A percentile compares a stretch with the other conserved stretches of the same genome.
phyloP scores from a whole-genome alignment of 2,329 filamentous ascomycete species.

The Penicillium sp. region DNA sequence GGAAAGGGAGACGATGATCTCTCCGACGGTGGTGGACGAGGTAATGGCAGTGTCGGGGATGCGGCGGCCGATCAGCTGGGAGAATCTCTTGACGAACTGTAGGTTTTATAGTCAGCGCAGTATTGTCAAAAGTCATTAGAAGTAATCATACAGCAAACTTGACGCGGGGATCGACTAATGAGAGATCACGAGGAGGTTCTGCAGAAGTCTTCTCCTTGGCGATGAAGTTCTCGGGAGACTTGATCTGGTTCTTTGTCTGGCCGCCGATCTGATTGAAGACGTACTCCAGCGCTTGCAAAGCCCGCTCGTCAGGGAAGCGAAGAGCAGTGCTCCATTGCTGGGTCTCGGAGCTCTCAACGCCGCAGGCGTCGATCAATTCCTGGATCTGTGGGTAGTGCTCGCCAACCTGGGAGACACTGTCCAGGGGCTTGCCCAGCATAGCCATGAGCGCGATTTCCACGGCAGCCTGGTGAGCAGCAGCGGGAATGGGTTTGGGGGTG shows the following conservation, averaged over 20 bases:
- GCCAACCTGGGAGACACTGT: slow-evolving; percentile 32
- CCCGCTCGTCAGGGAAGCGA: slow-evolving; percentile 30
- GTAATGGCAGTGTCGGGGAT: slow-evolving; percentile 67
- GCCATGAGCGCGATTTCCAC: slow-evolving; percentile 54
- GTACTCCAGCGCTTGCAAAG: slow-evolving; percentile 31
- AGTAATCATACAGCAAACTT: slow-evolving; percentile 67
- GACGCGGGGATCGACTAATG: slow-evolving; percentile 54
- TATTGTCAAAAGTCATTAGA: neutral
- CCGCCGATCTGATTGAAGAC: slow-evolving; percentile 35
- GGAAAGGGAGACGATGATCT: slow-evolving; percentile 44
- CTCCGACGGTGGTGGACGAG: slow-evolving; percentile 51
- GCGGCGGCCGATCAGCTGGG: slow-evolving; percentile 73
- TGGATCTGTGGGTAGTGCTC: slow-evolving; percentile 30
- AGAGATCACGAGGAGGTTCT: slow-evolving; percentile 33
- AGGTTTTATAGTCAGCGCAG: neutral
- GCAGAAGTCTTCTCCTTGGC: slow-evolving; percentile 24
- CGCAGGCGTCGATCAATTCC: slow-evolving; percentile 31
- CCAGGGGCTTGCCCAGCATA: slow-evolving; percentile 38
- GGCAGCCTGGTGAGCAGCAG: slow-evolving; percentile 52
- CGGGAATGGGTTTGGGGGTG: neutral
- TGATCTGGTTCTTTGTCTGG: slow-evolving; percentile 17
- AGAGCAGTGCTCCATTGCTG: slow-evolving; percentile 26
- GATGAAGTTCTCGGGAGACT: slow-evolving; percentile 15
- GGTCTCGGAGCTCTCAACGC: slow-evolving; percentile 25
- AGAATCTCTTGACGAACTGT: slow-evolving; percentile 74